Base-by-base conservation (phyloP, 2,329 filamentous ascomycete genomes). In the Thielaviopsis populi region DNA sequence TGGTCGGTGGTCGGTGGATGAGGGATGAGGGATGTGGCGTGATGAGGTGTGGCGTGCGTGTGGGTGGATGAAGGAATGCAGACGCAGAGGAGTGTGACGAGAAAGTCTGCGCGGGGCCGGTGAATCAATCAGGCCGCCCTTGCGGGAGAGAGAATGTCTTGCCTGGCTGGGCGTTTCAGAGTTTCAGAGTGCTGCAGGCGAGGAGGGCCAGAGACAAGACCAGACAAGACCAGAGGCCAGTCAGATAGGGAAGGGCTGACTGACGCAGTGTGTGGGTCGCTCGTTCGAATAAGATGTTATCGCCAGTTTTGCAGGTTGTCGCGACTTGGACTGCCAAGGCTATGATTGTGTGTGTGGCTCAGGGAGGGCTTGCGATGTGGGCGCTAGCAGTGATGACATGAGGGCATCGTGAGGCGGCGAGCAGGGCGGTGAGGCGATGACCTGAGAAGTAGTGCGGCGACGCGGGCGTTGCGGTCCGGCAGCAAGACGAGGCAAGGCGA, bases 91-190 rank as follows among this genome's bases (percentile, higher is more conserved):
- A 27, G 50, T 54, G 27, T 54, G 17, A 56, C 50, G 27, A 56
- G 30, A 13, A 56, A 56, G 24, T 33, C 50, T 10, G 24, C 50
- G 17, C 30, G 50, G 24, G 27, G 27, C 50, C 50, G 50, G 50
- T 56, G 50, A 56, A 33, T 56, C 50, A 56, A 33, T 56, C 50
- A 56, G 24, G 50, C 27, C 50, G 50, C 50, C 50, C 50, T 56
- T 56, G 13, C 50, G 50, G 50, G 50, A 27, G 42, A 46, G 42
- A 46, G 42, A 37, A 37, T 37, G 33, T 46, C n/a, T 46, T 6
- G 42, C 42, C 2, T 46, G 42, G 11, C 42, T 6, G n/a, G 42
- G 11, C 7, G 41, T 43, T n/a, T 43, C 15, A 27, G 15, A 13
- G 50, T 56, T 30, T 30, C 24, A 56, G 24, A 56, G 30, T 30